These are phyloP conservation scores for Beauveria brongniartii DNA, from an alignment of 2,329 filamentous ascomycete species.

Conservation along the genomic window DNA sequence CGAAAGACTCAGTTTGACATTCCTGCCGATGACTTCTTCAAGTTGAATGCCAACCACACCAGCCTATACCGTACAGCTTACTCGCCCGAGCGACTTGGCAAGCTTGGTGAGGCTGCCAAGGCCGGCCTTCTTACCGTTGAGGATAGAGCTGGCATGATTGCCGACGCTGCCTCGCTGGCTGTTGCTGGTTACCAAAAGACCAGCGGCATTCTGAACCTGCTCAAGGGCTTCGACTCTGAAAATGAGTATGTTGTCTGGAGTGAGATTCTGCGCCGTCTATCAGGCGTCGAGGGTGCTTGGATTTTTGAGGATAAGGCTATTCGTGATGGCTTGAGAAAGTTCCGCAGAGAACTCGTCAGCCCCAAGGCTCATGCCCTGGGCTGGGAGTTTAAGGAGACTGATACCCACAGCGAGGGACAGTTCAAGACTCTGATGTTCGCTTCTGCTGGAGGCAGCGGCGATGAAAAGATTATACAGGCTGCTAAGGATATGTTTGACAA, in stretches of 20 bases:
- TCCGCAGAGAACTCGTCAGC: slow-evolving; percentile 71
- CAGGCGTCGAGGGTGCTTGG: slow-evolving; percentile 76
- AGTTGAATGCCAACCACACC: slow-evolving; percentile 91
- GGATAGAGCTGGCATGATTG: slow-evolving; percentile 90
- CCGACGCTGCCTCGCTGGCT: slow-evolving; percentile 83
- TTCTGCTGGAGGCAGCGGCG: slow-evolving; percentile 70
- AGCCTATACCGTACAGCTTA: slow-evolving; percentile 90
- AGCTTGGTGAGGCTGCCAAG: slow-evolving; percentile 82
- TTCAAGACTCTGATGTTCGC: slow-evolving; percentile 92
- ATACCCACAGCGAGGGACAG: slow-evolving; percentile 86
- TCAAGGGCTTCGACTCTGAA: slow-evolving; percentile 79
- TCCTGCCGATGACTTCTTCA: slow-evolving; percentile 80
- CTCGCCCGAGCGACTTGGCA: slow-evolving; percentile 70
- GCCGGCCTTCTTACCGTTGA: slow-evolving; percentile 65
- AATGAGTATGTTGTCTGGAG: slow-evolving; percentile 91
- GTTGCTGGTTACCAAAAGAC: slow-evolving; percentile 91
- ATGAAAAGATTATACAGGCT: slow-evolving; percentile 68
- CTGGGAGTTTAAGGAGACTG: slow-evolving; percentile 77
- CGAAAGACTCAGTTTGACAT: slow-evolving; percentile 74
- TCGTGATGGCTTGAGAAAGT: slow-evolving; percentile 70
- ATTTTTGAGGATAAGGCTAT: slow-evolving; percentile 63
- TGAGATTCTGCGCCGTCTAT: slow-evolving; percentile 74
- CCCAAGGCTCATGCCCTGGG: slow-evolving; percentile 78
- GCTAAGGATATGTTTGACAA: slow-evolving; percentile 86
- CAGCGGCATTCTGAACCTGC: slow-evolving; percentile 74